Percentiles rank a stretch among this genome's conserved stretches.
These are phyloP conservation scores for Sugiyamaella castrensis DNA, from an alignment of 1,139 yeast species.

Conservation along the genomic window DNA sequence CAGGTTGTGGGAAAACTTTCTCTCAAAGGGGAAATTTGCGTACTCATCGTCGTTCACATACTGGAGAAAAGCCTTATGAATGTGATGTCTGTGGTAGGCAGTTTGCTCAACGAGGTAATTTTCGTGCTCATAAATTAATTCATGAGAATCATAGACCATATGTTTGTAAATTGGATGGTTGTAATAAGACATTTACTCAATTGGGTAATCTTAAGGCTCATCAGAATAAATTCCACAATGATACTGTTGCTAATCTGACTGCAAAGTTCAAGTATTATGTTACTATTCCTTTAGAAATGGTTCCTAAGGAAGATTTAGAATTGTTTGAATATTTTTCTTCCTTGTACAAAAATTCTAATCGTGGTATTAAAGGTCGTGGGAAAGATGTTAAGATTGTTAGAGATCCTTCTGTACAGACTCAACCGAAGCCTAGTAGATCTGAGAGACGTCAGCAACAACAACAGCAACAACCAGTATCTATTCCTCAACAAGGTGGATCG, in stretches of 20 bases:
- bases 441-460: slow-evolving; percentile 8
- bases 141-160: slow-evolving; percentile 79
- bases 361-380: slow-evolving; percentile 91
- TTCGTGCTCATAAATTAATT: slow-evolving; percentile 80
- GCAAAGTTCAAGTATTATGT: slow-evolving; percentile 35
- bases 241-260: slow-evolving; percentile 64
- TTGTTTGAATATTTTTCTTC: slow-evolving; percentile 73
- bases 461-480: slow-evolving; percentile 7
- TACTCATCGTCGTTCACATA: slow-evolving; percentile 77
- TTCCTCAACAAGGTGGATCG: neutral
- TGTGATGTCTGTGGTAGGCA: slow-evolving; percentile 71
- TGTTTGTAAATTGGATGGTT: slow-evolving; percentile 73
- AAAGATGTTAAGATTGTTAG: slow-evolving; percentile 41
- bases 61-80: slow-evolving; percentile 84
- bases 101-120: slow-evolving; percentile 85
- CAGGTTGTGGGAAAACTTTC: slow-evolving; percentile 63
- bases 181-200: slow-evolving; percentile 86
- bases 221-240: slow-evolving; percentile 82
- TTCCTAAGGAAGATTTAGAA: slow-evolving; percentile 65
- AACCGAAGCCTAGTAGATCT: slow-evolving; percentile 5
- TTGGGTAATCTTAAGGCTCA: slow-evolving; percentile 91
- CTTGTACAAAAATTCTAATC: slow-evolving; percentile 79
- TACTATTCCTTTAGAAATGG: slow-evolving; percentile 24
- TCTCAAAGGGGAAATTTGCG: slow-evolving; percentile 92
- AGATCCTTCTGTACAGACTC: slow-evolving; percentile 13